Conservation (phyloP, 352 stramenopile species). For the Thalassiosira hispida region DNA sequence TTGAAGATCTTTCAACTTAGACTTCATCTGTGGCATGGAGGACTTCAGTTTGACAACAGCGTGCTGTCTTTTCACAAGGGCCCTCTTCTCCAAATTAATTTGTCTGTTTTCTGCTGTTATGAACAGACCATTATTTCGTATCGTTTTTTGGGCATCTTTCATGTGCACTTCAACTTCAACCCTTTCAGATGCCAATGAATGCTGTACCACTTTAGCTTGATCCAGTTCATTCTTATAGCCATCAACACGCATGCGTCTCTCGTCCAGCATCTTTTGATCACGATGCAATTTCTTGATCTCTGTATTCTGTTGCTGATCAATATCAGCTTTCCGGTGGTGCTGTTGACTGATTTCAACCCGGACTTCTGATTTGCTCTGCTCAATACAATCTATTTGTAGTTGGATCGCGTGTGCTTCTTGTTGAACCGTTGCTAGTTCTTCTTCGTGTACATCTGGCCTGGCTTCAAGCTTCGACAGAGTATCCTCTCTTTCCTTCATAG, state of each 20-base stretch:
- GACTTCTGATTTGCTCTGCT: constrained; percentile 23
- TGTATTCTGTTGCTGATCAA: constrained; percentile 6
- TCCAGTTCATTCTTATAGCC: constrained; percentile 9
- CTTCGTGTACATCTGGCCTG: constrained; percentile 5
- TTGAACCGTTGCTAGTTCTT: constrained; percentile 17
- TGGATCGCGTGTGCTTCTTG: constrained; percentile 10
- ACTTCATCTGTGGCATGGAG: constrained; percentile 22
- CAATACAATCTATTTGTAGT: constrained; percentile 20
- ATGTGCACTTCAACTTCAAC: constrained; percentile 42
- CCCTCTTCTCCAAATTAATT: constrained; percentile 31
- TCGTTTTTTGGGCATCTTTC: constrained; percentile 17
- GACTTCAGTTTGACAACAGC: constrained; percentile 29
- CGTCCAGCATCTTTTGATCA: constrained; percentile 13
- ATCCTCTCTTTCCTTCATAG: constrained; percentile 19
- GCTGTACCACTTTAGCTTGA: constrained; percentile 22
- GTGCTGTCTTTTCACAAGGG: constrained; percentile 38
- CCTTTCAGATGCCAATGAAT: constrained; percentile 35
- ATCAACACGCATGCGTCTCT: constrained; percentile 23
- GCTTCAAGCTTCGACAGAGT: constrained; percentile 10
- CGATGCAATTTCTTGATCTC: constrained; percentile 24
- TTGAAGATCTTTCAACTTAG: constrained; percentile 24
- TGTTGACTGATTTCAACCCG: constrained; percentile 14
- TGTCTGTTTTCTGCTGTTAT: constrained; percentile 34
- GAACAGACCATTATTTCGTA: constrained; percentile 26
- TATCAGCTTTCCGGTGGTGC: constrained; percentile 5